Evolutionary conservation across 371 early-diverging fungal genomes (phyloP), one percentile per base, ranked within the genome.

Genomic region (Mucor indicus): DNA sequence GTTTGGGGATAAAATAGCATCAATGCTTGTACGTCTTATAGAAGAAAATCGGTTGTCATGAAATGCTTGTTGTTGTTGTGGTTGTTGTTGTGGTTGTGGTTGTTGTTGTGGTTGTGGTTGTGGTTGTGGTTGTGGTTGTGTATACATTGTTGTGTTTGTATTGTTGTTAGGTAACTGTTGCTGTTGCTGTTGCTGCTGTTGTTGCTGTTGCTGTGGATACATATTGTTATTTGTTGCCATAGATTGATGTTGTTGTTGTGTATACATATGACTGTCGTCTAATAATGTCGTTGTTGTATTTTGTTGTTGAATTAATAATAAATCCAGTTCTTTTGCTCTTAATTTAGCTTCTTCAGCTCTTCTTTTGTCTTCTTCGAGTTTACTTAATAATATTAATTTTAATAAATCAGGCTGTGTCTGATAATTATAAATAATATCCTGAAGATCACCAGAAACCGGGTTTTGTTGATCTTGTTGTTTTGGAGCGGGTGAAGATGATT

Each of bases 361-460:
- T 27, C 84, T 75, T 45, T 79, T 77, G 38, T 84, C 84, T 50
- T 84, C 84, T 50, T 84, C 80, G 2, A 81, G 66, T 60, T 82
- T 84, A 46, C 81, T 79, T 8, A 73, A 45, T 38, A 84, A 61
- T 27, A 84, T 84, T 29, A 84, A 40, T n/a, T 66, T 71, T 4
- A 84, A 54, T 10, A 84, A 59, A 15, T 84, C 84, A n/a, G 83
- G 84, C 31, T 84, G 80, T 0, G 71, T 59, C 37, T 71, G 65
- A 43, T 79, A 84, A 16, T 74, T 75, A n/a, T 72, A 60, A 13
- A 81, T 62, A 38, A 81, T 67, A 15, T 77, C 74, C 31, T 80
- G 80, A 16, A 84, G 67, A 48, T 84, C 83, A 7, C 57, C 53
- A 2, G 57, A 46, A 13, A 45, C 48, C 12, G 54, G 50, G 12